Evolutionary conservation across 352 stramenopile species (phyloP).

Genomic region (Pythium monospermum): DNA sequence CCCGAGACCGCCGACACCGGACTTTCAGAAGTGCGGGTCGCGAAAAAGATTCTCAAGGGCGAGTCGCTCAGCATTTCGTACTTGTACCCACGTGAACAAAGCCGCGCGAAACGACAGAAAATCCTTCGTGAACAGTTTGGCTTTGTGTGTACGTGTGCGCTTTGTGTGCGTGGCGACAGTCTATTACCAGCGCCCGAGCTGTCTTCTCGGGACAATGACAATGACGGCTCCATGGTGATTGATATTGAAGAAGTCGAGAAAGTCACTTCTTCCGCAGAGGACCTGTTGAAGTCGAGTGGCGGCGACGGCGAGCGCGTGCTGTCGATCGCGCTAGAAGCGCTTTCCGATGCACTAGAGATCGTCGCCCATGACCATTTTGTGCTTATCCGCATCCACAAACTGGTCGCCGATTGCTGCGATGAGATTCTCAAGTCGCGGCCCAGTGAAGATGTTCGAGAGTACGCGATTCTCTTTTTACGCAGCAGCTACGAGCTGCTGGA

Average conservation of each 20-base stretch:
- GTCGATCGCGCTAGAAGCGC: slow-evolving; percentile 63
- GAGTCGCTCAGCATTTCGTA: slow-evolving; percentile 93
- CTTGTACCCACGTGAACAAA: slow-evolving; percentile 87
- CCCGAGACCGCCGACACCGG: slow-evolving; percentile 38
- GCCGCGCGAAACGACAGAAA: slow-evolving; percentile 64
- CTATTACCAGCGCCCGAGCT: slow-evolving; percentile 37
- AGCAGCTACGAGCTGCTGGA: slow-evolving; percentile 85
- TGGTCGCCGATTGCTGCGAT: slow-evolving; percentile 90
- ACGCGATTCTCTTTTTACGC: slow-evolving; percentile 84
- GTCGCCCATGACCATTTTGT: slow-evolving; percentile 82
- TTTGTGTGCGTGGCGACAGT: slow-evolving; percentile 71
- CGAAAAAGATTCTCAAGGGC: slow-evolving; percentile 73
- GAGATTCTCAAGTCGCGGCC: slow-evolving; percentile 62
- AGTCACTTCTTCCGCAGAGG: slow-evolving; percentile 47
- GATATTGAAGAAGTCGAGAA: slow-evolving; percentile 63
- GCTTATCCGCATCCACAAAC: slow-evolving; percentile 87
- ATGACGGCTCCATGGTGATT: slow-evolving; percentile 9
- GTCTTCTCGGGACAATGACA: slow-evolving; percentile 15
- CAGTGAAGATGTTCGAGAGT: slow-evolving; percentile 64
- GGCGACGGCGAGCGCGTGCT: slow-evolving; percentile 48
- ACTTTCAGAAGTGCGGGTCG: slow-evolving; percentile 91
- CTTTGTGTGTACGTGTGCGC: slow-evolving; percentile 74
- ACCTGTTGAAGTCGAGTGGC: slow-evolving; percentile 51
- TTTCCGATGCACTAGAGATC: slow-evolving; percentile 80
- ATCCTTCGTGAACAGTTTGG: slow-evolving; percentile 90